Percentiles rank a stretch among this genome's conserved stretches.
phyloP scores from a whole-genome alignment of 306 rosid species.

The Citrullus mucosospermus region DNA sequence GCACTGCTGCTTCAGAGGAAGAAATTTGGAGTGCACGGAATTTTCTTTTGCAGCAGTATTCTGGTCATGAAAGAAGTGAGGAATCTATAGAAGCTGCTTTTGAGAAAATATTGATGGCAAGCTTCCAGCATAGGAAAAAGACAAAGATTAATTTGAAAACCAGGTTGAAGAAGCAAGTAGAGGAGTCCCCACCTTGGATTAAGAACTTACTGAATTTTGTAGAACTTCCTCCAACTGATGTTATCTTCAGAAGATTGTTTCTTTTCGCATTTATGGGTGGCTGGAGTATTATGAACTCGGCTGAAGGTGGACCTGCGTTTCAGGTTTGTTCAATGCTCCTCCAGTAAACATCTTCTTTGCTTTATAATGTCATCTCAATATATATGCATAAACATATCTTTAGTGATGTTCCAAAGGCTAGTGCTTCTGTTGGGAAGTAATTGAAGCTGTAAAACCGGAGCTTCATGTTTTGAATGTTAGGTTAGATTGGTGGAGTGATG shows the following conservation, averaged over 20 bases:
- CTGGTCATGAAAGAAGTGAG: slow-evolving; percentile 87
- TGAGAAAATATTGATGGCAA: slow-evolving; percentile 82
- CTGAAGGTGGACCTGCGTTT: slow-evolving; percentile 98
- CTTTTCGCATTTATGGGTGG: slow-evolving; percentile 95
- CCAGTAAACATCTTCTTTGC: background rate
- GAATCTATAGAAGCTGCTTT: slow-evolving; percentile 96
- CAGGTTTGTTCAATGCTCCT: slow-evolving; percentile 58
- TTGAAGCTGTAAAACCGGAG: background rate
- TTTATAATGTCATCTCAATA: background rate
- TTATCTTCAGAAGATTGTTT: slow-evolving; percentile 76
- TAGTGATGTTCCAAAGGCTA: background rate
- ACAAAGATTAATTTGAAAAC: slow-evolving; percentile 88
- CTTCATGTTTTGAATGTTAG: background rate
- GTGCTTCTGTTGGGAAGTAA: background rate
- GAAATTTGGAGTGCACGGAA: slow-evolving; percentile 93
- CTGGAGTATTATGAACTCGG: slow-evolving; percentile 96
- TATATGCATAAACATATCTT: background rate
- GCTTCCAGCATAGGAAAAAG: slow-evolving; percentile 77
- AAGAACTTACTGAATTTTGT: slow-evolving; percentile 64
- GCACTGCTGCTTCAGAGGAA: slow-evolving; percentile 79
- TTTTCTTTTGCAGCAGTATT: slow-evolving; percentile 81
- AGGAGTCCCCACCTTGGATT: slow-evolving; percentile 97
- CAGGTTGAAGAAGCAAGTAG: slow-evolving; percentile 87
- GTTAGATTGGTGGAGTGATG: background rate
- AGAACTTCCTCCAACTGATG: slow-evolving; percentile 79